Evolutionary conservation across 352 stramenopile species (phyloP).

Genomic region (Globisporangium polare): DNA sequence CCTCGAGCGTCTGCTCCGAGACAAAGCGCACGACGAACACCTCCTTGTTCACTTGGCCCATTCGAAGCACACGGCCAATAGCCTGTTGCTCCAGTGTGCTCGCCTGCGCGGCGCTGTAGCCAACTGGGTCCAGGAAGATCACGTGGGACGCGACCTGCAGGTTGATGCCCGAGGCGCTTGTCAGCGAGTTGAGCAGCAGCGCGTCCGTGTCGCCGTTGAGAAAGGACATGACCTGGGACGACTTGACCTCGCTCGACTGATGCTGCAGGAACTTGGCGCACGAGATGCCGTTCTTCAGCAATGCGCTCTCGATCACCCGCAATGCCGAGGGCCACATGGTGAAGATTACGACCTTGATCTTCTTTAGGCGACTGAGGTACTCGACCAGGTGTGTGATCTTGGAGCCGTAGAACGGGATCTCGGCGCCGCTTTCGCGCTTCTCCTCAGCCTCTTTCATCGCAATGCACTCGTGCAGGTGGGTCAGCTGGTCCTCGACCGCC

Average conservation of each 20-base stretch:
- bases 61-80: slow-evolving; percentile 79
- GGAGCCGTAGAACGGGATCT: slow-evolving; percentile 49
- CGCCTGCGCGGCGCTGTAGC: slow-evolving; percentile 63
- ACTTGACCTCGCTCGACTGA: slow-evolving; percentile 77
- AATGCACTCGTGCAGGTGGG: slow-evolving; percentile 48
- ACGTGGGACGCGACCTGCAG: slow-evolving; percentile 80
- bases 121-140: slow-evolving; percentile 77
- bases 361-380: slow-evolving; percentile 48
- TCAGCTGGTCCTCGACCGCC: slow-evolving; percentile 48
- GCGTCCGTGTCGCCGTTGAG: slow-evolving; percentile 57
- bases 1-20: slow-evolving; percentile 71
- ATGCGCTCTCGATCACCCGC: slow-evolving; percentile 52
- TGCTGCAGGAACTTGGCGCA: slow-evolving; percentile 73
- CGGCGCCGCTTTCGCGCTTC: slow-evolving; percentile 18
- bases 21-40: slow-evolving; percentile 76
- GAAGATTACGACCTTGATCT: slow-evolving; percentile 77
- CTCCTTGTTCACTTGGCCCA: slow-evolving; percentile 72
- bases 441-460: slow-evolving; percentile 28
- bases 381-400: slow-evolving; percentile 74
- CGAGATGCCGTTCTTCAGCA: slow-evolving; percentile 51
- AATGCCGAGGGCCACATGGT: slow-evolving; percentile 77
- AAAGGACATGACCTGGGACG: slow-evolving; percentile 62
- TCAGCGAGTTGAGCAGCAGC: slow-evolving; percentile 76
- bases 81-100: slow-evolving; percentile 78
- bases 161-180: slow-evolving; percentile 82